Evolutionary conservation across 2,329 filamentous ascomycete genomes (phyloP).

Genomic region (Trichoderma guizhouense): DNA sequence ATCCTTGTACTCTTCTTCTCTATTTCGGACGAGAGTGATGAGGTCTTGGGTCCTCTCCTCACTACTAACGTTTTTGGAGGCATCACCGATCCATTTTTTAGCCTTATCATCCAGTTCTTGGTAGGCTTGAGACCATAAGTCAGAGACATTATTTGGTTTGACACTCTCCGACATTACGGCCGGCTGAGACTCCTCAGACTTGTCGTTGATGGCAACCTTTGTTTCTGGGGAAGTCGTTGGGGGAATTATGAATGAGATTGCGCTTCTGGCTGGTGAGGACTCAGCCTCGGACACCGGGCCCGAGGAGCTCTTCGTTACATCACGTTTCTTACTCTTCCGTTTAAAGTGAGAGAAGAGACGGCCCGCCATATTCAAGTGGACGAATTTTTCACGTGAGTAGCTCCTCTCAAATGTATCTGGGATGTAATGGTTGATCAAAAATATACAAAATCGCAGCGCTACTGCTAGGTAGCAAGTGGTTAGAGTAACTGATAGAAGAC

Average conservation of each 20-base stretch:
- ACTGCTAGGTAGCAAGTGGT: background rate
- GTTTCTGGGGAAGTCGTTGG: background rate
- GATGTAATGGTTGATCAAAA: background rate
- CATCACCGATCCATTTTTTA: background rate
- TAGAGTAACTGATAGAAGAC: background rate
- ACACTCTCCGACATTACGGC: background rate
- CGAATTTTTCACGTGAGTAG: background rate
- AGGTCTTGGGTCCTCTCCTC: background rate
- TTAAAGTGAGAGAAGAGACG: background rate
- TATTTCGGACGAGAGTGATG: background rate
- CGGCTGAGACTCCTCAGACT: background rate
- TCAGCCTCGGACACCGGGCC: background rate
- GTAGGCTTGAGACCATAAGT: background rate
- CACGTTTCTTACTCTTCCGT: background rate
- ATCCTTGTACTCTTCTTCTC: background rate
- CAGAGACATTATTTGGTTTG: background rate
- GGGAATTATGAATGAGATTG: background rate
- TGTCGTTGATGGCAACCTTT: background rate
- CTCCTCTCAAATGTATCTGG: too few relatives aligned
- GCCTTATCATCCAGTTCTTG: background rate
- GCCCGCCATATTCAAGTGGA: background rate
- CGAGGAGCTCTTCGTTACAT: background rate
- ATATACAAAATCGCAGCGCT: background rate
- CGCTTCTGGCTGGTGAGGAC: background rate
- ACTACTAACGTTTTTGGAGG: background rate